Evolutionary conservation across 1,139 yeast species (phyloP).

Genomic region (Lipomyces yarrowii): DNA sequence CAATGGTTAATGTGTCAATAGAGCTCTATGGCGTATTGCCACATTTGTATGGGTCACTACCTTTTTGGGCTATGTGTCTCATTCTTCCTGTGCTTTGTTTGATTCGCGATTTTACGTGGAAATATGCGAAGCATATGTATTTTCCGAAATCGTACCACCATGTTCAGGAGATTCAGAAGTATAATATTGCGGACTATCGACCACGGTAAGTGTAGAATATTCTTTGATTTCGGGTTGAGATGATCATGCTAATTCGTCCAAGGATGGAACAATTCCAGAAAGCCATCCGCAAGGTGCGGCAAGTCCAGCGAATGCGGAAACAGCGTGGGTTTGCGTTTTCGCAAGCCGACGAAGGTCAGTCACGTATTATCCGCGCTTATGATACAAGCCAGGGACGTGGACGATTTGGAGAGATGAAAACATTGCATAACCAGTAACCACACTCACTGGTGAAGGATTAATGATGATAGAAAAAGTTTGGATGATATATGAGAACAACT

Average conservation of each 20-base stretch:
- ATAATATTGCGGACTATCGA: conserved; percentile 87
- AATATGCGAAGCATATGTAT: conserved; percentile 87
- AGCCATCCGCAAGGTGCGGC: conserved; percentile 95
- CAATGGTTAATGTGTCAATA: conserved; percentile 74
- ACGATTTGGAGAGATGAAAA: conserved; percentile 53
- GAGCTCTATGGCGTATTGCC: conserved; percentile 82
- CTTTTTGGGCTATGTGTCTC: conserved; percentile 83
- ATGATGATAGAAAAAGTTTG: not conserved
- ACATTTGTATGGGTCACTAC: conserved; percentile 73
- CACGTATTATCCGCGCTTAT: conserved; percentile 85
- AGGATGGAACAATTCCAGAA: conserved; percentile 90
- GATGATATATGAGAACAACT: not conserved
- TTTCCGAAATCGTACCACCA: conserved; percentile 90
- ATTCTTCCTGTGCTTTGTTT: conserved; percentile 78
- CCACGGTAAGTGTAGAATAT: conserved; percentile 48
- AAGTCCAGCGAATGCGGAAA: conserved; percentile 95
- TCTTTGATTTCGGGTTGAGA: not conserved
- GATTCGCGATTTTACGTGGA: conserved; percentile 89
- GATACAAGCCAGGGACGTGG: conserved; percentile 78
- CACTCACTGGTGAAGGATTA: not conserved
- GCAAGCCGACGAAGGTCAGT: conserved; percentile 94
- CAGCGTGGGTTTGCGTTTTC: conserved; percentile 99
- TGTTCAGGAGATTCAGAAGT: conserved; percentile 96
- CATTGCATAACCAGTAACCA: conserved; percentile 17
- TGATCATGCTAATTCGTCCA: not conserved